These are phyloP conservation scores for Taphrina sp. DNA, from an alignment of 1,139 yeast species.

Conservation along the genomic window DNA sequence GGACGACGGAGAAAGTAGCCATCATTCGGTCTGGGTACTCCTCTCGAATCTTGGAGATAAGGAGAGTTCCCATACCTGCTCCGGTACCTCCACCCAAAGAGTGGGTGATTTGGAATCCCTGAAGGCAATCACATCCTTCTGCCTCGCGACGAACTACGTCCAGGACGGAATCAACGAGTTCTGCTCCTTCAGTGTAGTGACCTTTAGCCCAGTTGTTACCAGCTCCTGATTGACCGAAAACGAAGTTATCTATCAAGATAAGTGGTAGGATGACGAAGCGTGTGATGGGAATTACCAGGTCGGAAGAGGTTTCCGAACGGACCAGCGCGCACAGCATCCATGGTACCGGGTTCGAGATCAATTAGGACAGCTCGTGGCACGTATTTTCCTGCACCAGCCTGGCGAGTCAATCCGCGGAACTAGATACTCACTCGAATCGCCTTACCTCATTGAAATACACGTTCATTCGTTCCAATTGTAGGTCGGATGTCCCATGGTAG, in stretches of 20 bases:
- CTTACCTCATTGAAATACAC: constrained; percentile 41
- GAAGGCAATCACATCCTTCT: constrained; percentile 50
- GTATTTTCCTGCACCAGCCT: constrained; percentile 48
- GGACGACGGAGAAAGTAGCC: constrained; percentile 51
- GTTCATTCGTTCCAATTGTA: constrained; percentile 51
- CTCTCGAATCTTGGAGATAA: constrained; percentile 48
- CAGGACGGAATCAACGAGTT: constrained; percentile 50
- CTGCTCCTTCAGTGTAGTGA: constrained; percentile 52
- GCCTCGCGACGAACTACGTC: constrained; percentile 51
- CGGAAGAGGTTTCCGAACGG: constrained; percentile 49
- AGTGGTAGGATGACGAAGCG: too few relatives aligned
- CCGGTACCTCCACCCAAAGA: constrained; percentile 54
- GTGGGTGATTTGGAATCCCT: constrained; percentile 53
- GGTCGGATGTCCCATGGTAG: constrained; percentile 41
- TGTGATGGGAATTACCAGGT: constrained; percentile 43
- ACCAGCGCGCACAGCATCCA: constrained; percentile 49
- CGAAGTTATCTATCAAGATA: constrained; percentile 42
- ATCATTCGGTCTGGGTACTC: constrained; percentile 52
- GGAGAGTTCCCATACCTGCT: constrained; percentile 50
- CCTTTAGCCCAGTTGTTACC: constrained; percentile 56
- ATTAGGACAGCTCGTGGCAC: constrained; percentile 52
- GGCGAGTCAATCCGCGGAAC: constrained; percentile 13
- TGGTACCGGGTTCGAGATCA: constrained; percentile 51
- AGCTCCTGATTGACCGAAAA: constrained; percentile 50
- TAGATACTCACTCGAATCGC: too few relatives aligned